These are phyloP conservation scores for Carex scoparia DNA, from an alignment of 176 grass and related monocot genomes.

Conservation along the genomic window DNA sequence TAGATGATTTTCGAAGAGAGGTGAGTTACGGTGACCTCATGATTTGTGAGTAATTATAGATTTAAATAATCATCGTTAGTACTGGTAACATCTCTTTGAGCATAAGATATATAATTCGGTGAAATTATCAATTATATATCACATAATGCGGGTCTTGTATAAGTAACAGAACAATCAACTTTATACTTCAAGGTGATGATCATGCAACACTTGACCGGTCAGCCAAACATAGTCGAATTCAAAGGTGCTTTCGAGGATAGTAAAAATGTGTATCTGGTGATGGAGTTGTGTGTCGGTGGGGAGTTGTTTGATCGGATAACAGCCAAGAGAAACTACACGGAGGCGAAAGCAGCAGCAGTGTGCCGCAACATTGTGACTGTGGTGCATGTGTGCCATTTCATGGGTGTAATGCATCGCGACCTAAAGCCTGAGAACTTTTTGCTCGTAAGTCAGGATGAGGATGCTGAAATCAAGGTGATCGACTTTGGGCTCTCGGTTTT, in stretches of 20 bases:
- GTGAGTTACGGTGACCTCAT: background rate
- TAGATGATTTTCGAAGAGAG: conserved; percentile 30
- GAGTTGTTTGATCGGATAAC: conserved; percentile 43
- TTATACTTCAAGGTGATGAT: conserved; percentile 23
- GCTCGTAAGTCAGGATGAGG: conserved; percentile 24
- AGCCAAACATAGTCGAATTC: conserved; percentile 40
- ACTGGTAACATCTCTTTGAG: too few relatives aligned
- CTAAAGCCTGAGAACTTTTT: conserved; percentile 44
- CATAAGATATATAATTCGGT: background rate
- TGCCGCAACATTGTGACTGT: conserved; percentile 31
- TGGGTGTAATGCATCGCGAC: conserved; percentile 41
- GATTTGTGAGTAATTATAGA: background rate
- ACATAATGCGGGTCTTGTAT: background rate
- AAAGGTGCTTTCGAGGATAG: conserved; percentile 32
- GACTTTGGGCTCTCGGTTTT: conserved; percentile 42
- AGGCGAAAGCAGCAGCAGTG: conserved; percentile 18
- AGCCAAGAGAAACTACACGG: conserved; percentile 31
- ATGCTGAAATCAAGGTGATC: conserved; percentile 31
- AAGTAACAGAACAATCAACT: background rate
- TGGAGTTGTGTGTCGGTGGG: conserved; percentile 35
- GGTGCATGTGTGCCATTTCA: conserved; percentile 38
- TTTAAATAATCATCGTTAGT: background rate
- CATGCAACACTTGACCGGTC: conserved; percentile 32
- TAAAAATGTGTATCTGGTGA: conserved; percentile 25
- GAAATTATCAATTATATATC: background rate